A percentile compares a stretch with the other conserved stretches of the same genome.
Conservation (phyloP, 2,329 filamentous ascomycete species). For the Dothidotthia symphoricarpi region DNA sequence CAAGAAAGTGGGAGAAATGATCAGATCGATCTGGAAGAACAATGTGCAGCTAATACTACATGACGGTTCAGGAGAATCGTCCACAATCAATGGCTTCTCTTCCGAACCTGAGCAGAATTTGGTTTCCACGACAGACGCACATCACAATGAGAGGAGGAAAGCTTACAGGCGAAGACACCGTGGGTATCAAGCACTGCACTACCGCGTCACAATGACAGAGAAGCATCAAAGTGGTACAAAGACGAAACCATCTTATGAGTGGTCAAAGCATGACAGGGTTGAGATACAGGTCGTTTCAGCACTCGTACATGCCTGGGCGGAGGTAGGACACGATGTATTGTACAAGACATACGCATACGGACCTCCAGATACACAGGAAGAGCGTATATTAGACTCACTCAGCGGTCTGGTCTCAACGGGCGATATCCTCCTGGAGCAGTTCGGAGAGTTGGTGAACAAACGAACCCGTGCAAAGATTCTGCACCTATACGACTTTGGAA, state of each 20-base stretch:
- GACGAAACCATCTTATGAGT: neutral
- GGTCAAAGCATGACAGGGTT: slow-evolving; percentile 5
- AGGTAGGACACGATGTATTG: slow-evolving; percentile 28
- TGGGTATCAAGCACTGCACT: slow-evolving; percentile 13
- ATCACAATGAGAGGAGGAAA: neutral
- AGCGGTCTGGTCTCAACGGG: slow-evolving; percentile 13
- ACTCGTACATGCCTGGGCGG: slow-evolving; percentile 28
- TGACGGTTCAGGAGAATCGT: no score
- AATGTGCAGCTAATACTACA: no score
- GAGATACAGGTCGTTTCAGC: slow-evolving; percentile 35
- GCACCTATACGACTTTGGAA: slow-evolving; percentile 4
- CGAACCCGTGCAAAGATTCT: slow-evolving; percentile 6
- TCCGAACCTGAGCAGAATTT: no score
- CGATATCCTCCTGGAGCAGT: slow-evolving; percentile 17
- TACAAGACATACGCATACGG: slow-evolving; percentile 24
- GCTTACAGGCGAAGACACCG: slow-evolving; percentile 4
- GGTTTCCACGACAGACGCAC: no score
- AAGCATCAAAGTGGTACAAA: slow-evolving; percentile 1
- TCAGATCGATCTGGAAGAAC: slow-evolving; percentile 2
- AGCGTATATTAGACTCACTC: slow-evolving; percentile 11
- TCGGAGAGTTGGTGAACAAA: slow-evolving; percentile 9
- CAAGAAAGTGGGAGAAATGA: slow-evolving; percentile 1
- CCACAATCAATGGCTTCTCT: no score
- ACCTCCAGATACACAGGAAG: slow-evolving; percentile 5
- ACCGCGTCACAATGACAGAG: slow-evolving; percentile 9